Conservation (phyloP, 2,329 filamentous ascomycete species). For the Chrysoporthe puriensis region DNA sequence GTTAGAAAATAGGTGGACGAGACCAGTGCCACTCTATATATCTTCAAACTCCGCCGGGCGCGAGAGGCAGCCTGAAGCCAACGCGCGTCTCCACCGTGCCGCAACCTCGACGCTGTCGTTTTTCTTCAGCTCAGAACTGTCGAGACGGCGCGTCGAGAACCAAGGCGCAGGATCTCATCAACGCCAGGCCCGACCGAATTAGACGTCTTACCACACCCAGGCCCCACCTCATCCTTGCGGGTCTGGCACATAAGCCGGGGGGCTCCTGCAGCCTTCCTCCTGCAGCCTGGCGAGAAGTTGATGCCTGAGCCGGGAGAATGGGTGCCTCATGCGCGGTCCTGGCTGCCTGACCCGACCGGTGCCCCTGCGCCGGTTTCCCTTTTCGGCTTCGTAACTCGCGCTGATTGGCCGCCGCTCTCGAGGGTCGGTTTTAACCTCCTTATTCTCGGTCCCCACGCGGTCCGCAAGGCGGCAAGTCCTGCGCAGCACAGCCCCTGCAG, state of each 20-base stretch:
- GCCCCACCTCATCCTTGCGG: neutral
- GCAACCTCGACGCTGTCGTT: no score
- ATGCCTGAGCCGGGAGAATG: neutral
- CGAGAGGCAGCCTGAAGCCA: no score
- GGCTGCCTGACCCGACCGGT: neutral
- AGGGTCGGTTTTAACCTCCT: neutral
- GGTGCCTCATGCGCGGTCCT: conserved; percentile 4
- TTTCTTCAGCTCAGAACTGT: no score
- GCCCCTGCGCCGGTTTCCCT: conserved; percentile 4
- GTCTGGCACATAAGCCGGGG: neutral
- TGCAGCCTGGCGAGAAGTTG: neutral
- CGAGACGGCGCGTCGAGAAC: no score
- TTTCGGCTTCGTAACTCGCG: neutral
- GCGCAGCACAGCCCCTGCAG: no score
- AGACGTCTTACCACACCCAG: no score
- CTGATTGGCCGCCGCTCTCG: conserved; percentile 4
- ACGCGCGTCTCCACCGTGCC: no score
- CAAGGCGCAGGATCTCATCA: no score
- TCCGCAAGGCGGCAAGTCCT: neutral
- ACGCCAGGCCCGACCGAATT: no score
- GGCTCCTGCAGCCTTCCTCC: neutral
- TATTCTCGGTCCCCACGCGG: no score
- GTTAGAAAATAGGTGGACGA: no score
- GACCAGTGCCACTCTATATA: neutral
- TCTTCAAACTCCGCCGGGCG: no score